phyloP scores from a whole-genome alignment of 495 filamentous ascomycete genomes.

The Xylaria sp. region DNA sequence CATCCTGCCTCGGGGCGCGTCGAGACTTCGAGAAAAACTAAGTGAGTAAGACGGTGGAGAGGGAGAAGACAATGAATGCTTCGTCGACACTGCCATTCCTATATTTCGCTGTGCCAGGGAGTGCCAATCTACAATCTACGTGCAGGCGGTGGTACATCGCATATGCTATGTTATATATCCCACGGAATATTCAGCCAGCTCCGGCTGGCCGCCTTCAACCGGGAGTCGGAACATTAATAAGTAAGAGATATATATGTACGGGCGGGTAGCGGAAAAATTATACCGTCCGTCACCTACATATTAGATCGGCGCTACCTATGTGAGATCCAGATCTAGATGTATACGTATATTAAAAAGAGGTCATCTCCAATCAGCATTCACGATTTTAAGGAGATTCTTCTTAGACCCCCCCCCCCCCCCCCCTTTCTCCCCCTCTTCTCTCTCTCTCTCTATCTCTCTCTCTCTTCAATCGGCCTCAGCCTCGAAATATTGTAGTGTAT shows the following conservation, averaged over 20 bases:
- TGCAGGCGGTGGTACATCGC: background rate
- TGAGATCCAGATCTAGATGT: slow-evolving; percentile 27
- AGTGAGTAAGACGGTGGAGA: background rate
- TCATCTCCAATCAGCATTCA: slow-evolving; percentile 12
- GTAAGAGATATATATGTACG: slow-evolving; percentile 13
- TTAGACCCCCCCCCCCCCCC: too few species aligned
- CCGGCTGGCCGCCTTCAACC: slow-evolving; percentile 17
- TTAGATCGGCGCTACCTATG: slow-evolving; percentile 18
- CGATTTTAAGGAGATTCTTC: background rate
- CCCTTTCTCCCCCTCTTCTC: too few species aligned
- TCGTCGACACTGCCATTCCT: slow-evolving; percentile 1
- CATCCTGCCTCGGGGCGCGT: background rate
- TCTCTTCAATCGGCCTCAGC: slow-evolving; percentile 1
- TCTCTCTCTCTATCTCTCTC: too few species aligned
- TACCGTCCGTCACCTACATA: slow-evolving; percentile 12
- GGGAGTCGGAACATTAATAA: slow-evolving; percentile 24
- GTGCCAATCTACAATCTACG: background rate
- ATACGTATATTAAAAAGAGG: slow-evolving; percentile 12
- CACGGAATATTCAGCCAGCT: background rate
- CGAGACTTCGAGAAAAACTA: background rate
- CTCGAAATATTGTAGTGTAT: too few species aligned
- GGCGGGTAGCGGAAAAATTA: slow-evolving; percentile 22
- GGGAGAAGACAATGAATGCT: background rate
- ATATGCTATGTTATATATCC: slow-evolving; percentile 10
- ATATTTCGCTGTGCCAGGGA: background rate